Evolutionary conservation across 768 basidiomycete species (phyloP).

Genomic region (Pulveroboletus sp.): DNA sequence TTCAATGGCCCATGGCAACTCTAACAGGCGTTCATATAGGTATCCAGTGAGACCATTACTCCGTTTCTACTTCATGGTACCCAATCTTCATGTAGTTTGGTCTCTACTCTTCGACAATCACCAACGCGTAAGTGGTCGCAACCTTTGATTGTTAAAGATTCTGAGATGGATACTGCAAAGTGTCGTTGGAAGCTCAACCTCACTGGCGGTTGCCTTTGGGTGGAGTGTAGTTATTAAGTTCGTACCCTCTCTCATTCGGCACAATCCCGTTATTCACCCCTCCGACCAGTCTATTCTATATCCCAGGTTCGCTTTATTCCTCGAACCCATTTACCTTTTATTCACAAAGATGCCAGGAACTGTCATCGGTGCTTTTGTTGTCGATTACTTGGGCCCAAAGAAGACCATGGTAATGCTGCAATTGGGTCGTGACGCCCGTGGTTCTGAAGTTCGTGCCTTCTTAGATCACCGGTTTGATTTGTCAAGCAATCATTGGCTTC

Average conservation of each 20-base stretch:
- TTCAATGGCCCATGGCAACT: background rate
- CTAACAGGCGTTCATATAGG: constrained; percentile 29
- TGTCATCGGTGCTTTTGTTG: constrained; percentile 67
- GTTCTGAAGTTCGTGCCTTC: background rate
- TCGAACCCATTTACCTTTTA: constrained; percentile 1
- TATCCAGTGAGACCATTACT: constrained; percentile 55
- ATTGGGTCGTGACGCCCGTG: background rate
- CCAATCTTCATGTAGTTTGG: constrained; percentile 52
- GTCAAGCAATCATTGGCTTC: constrained; percentile 78
- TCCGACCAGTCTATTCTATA: constrained; percentile 52
- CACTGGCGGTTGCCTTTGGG: constrained; percentile 67
- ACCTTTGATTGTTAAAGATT: background rate
- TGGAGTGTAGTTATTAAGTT: constrained; percentile 88
- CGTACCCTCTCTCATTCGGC: constrained; percentile 15
- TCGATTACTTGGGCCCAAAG: constrained; percentile 77
- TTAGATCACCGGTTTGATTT: constrained; percentile 64
- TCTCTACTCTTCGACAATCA: constrained; percentile 76
- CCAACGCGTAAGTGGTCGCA: constrained; percentile 50
- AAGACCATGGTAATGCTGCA: constrained; percentile 57
- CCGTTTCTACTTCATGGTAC: background rate
- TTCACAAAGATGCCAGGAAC: constrained; percentile 40
- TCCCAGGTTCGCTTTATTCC: constrained; percentile 43
- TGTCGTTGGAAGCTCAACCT: constrained; percentile 51
- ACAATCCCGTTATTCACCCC: background rate
- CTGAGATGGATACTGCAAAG: constrained; percentile 30